These are phyloP conservation scores for Hymenoscyphus infarciens DNA, from an alignment of 2,329 filamentous ascomycete species.

Conservation along the genomic window DNA sequence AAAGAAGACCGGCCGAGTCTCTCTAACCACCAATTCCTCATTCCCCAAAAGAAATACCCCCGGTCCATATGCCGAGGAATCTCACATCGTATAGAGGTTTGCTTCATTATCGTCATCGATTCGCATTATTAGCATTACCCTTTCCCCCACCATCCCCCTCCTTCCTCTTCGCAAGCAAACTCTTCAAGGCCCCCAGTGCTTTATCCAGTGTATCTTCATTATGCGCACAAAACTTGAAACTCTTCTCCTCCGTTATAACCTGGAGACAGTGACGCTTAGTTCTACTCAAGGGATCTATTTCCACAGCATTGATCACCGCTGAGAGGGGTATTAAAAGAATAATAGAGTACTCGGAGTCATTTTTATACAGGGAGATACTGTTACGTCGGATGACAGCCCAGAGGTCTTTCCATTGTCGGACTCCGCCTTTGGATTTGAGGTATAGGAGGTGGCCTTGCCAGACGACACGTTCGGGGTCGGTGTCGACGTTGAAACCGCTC, in stretches of 20 bases:
- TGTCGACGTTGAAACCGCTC: constrained; percentile 52
- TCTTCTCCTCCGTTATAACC: constrained; percentile 89
- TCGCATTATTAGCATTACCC: neutral
- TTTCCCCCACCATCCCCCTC: constrained; percentile 38
- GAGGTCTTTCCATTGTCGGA: constrained; percentile 90
- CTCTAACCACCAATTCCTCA: neutral
- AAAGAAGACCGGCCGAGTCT: neutral
- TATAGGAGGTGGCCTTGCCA: constrained; percentile 90
- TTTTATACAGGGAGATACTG: constrained; percentile 87
- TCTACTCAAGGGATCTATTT: constrained; percentile 81
- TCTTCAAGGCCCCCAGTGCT: constrained; percentile 90
- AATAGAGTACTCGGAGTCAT: constrained; percentile 85
- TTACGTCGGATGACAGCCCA: constrained; percentile 89
- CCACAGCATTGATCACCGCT: constrained; percentile 82
- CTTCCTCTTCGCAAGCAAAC: constrained; percentile 67
- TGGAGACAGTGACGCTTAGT: constrained; percentile 87
- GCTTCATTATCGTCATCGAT: constrained; percentile 6
- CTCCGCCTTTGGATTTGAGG: constrained; percentile 75
- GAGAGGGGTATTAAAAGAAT: constrained; percentile 76
- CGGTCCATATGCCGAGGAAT: too few species aligned
- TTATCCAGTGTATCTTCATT: constrained; percentile 80
- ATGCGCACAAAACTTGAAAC: constrained; percentile 69
- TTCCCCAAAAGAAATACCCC: too few species aligned
- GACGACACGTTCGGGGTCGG: constrained; percentile 82
- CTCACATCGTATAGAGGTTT: neutral